Conservation (phyloP, 805 yeast species). For the Candida orba region DNA sequence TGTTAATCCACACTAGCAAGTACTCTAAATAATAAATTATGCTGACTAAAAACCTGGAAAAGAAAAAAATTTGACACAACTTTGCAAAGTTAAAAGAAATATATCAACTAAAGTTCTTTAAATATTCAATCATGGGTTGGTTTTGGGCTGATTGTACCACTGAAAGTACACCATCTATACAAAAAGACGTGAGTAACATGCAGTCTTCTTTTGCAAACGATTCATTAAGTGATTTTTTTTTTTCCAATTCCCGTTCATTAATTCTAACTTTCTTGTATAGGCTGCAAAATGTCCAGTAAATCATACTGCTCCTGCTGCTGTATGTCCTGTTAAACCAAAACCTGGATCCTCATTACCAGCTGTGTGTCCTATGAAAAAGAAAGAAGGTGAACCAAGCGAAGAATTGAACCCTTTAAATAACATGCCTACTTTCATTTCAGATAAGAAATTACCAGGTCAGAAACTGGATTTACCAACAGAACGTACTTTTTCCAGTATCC, state of each 20-base stretch:
- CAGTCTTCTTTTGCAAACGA: not conserved
- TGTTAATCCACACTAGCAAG: too few relatives aligned
- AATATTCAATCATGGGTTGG: constrained; percentile 62
- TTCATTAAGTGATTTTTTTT: not conserved
- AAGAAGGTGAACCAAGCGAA: constrained; percentile 10
- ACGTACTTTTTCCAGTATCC: constrained; percentile 78
- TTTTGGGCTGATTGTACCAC: constrained; percentile 61
- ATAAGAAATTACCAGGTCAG: constrained; percentile 73
- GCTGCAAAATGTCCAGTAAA: constrained; percentile 13
- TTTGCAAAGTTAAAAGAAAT: not conserved
- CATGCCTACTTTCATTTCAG: constrained; percentile 73
- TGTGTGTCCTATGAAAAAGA: constrained; percentile 33
- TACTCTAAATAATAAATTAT: too few relatives aligned
- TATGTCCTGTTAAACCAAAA: constrained; percentile 35
- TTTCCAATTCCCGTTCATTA: too few relatives aligned
- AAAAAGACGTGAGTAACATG: constrained; percentile 1
- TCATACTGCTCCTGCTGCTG: constrained; percentile 21
- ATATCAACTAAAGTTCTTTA: not conserved
- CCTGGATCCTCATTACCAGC: constrained; percentile 22
- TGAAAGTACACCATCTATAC: not conserved
- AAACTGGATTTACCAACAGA: constrained; percentile 70
- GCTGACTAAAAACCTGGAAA: not conserved
- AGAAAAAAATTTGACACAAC: constrained; percentile 1
- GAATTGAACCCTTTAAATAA: constrained; percentile 74
- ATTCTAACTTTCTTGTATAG: not conserved